phyloP scores from a whole-genome alignment of 345 rosid species.

The Turnera subulata region DNA sequence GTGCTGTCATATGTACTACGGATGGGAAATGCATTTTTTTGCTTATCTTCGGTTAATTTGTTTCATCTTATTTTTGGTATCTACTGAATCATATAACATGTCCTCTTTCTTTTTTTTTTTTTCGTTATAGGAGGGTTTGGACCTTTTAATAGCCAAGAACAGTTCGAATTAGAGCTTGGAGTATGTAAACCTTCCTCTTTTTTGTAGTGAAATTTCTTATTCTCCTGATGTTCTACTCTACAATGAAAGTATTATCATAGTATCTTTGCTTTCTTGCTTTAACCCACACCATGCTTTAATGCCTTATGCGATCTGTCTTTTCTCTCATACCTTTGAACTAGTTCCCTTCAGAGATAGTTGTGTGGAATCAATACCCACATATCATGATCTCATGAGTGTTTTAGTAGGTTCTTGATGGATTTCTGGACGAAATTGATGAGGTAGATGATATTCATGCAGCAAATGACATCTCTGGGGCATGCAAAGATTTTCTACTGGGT shows the following conservation, averaged over 20 bases:
- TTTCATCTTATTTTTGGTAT: no score
- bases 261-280: no score
- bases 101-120: no score
- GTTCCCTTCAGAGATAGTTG: background rate
- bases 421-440: constrained; percentile 64
- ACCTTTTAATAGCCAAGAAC: constrained; percentile 27
- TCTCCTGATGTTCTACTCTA: background rate
- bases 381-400: constrained; percentile 20
- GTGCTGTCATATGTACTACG: no score
- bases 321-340: background rate
- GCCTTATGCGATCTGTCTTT: no score
- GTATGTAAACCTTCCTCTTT: constrained; percentile 41
- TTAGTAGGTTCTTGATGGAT: constrained; percentile 67
- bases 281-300: no score
- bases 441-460: constrained; percentile 64
- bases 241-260: background rate
- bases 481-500: constrained; percentile 55
- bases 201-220: constrained; percentile 6
- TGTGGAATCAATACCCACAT: background rate
- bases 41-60: no score
- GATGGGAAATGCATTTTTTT: no score
- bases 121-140: no score
- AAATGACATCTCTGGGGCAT: constrained; percentile 39
- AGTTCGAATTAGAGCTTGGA: constrained; percentile 53
- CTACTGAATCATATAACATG: no score